These are phyloP conservation scores for Yamadazyma scolyti DNA, from an alignment of 805 yeast genomes.

Conservation along the genomic window DNA sequence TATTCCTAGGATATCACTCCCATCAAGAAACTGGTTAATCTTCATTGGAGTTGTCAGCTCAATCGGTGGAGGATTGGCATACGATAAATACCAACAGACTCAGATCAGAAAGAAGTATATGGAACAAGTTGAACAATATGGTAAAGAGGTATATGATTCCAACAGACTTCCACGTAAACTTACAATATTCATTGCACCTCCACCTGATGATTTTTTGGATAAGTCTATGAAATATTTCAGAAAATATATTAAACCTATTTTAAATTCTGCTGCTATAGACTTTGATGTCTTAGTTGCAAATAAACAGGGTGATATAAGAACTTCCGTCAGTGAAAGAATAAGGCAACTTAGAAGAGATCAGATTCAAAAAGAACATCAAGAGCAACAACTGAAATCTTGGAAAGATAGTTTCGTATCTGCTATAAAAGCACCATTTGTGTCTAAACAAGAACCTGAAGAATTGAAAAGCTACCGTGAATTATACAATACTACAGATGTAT, in stretches of 20 bases:
- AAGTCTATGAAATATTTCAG: slow-evolving; percentile 71
- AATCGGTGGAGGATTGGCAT: slow-evolving; percentile 70
- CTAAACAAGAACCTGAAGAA: slow-evolving; percentile 10
- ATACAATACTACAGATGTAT: slow-evolving; percentile 42
- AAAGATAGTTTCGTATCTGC: slow-evolving; percentile 2
- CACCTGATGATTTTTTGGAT: slow-evolving; percentile 86
- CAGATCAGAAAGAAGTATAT: slow-evolving; percentile 64
- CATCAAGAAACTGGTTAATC: slow-evolving; percentile 90
- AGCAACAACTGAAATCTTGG: slow-evolving; percentile 1
- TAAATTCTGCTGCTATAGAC: slow-evolving; percentile 82
- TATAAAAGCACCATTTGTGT: too few relatives aligned
- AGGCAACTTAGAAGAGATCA: slow-evolving; percentile 57
- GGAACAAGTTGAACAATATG: slow-evolving; percentile 50
- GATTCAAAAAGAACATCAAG: slow-evolving; percentile 5
- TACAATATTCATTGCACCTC: slow-evolving; percentile 89
- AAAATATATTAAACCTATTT: slow-evolving; percentile 77
- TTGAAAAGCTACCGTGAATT: slow-evolving; percentile 20
- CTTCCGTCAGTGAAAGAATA: slow-evolving; percentile 75
- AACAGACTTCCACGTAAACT: slow-evolving; percentile 67
- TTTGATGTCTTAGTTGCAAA: slow-evolving; percentile 71
- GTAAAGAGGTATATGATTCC: slow-evolving; percentile 43
- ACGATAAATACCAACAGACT: slow-evolving; percentile 74
- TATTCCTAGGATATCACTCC: slow-evolving; percentile 68
- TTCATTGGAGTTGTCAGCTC: slow-evolving; percentile 72
- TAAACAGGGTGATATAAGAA: slow-evolving; percentile 87